Evolutionary conservation across 352 stramenopile species (phyloP).

Genomic region (Globisporangium abappressorium): DNA sequence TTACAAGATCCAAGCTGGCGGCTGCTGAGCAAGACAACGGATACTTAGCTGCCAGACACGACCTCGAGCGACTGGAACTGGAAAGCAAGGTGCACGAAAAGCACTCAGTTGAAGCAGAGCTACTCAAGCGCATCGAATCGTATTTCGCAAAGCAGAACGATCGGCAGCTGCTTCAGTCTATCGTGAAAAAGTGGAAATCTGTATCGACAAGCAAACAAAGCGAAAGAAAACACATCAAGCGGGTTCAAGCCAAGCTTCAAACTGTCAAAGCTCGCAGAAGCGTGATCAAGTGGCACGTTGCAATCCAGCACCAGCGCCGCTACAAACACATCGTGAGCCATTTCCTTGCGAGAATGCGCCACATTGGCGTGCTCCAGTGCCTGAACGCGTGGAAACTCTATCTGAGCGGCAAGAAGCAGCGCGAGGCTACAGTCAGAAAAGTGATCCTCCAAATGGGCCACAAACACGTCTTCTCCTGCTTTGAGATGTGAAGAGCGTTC

Average conservation of each 20-base stretch:
- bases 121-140: constrained; percentile 28
- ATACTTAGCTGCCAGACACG: not conserved
- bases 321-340: constrained; percentile 1
- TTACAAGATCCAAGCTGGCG: not conserved
- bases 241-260: not conserved
- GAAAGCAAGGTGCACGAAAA: constrained; percentile 1
- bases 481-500: constrained; percentile 19
- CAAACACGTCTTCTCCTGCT: constrained; percentile 22
- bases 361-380: constrained; percentile 34
- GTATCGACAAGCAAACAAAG: not conserved
- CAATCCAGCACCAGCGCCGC: not conserved
- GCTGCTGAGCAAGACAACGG: constrained; percentile 7
- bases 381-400: constrained; percentile 55
- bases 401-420: constrained; percentile 10
- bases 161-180: constrained; percentile 21
- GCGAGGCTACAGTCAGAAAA: constrained; percentile 22
- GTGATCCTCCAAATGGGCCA: constrained; percentile 35
- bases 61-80: not conserved
- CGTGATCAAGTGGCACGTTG: constrained; percentile 9
- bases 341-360: constrained; percentile 24
- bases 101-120: constrained; percentile 15
- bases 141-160: constrained; percentile 37
- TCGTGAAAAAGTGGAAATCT: constrained; percentile 10
- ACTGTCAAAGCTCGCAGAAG: not conserved
- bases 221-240: constrained; percentile 10